These are phyloP conservation scores for Polyplosphaeria fusca DNA, from an alignment of 495 filamentous ascomycete species.

Conservation along the genomic window DNA sequence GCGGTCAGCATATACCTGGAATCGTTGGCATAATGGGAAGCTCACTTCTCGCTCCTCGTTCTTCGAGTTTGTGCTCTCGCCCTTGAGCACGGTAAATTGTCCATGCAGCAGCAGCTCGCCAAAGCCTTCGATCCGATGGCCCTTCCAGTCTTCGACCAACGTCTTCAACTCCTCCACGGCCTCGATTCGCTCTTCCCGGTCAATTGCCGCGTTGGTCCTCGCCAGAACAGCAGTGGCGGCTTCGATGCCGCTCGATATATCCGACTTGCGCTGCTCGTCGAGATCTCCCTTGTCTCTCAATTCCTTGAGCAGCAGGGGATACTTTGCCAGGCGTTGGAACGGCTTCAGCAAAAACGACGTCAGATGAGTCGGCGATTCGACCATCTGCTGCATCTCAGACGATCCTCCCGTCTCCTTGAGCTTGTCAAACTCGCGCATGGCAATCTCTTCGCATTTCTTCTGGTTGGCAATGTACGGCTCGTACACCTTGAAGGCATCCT, in stretches of 20 bases:
- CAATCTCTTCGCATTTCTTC: constrained; percentile 62
- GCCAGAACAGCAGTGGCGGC: constrained; percentile 73
- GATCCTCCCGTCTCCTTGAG: constrained; percentile 55
- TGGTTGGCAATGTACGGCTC: constrained; percentile 97
- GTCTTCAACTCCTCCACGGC: constrained; percentile 75
- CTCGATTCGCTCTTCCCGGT: constrained; percentile 74
- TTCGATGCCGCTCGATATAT: constrained; percentile 68
- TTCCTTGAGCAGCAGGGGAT: constrained; percentile 85
- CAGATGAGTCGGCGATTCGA: constrained; percentile 58
- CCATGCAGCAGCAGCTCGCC: constrained; percentile 85
- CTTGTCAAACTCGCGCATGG: constrained; percentile 61
- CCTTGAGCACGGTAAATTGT: constrained; percentile 90
- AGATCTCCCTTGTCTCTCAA: constrained; percentile 74
- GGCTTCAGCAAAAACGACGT: constrained; percentile 93
- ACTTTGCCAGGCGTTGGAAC: constrained; percentile 92
- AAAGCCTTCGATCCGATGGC: constrained; percentile 83
- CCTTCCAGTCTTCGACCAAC: constrained; percentile 97
- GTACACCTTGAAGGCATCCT: constrained; percentile 82
- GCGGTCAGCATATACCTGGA: constrained; percentile 7
- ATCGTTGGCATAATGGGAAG: not conserved
- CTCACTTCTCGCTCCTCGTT: constrained; percentile 43
- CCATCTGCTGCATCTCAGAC: constrained; percentile 59
- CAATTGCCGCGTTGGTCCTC: constrained; percentile 83
- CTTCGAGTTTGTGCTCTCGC: constrained; percentile 63
- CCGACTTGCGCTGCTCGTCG: constrained; percentile 62